These are phyloP conservation scores for Podosphaera aphanis DNA, from an alignment of 2,329 filamentous ascomycete genomes.

Conservation along the genomic window DNA sequence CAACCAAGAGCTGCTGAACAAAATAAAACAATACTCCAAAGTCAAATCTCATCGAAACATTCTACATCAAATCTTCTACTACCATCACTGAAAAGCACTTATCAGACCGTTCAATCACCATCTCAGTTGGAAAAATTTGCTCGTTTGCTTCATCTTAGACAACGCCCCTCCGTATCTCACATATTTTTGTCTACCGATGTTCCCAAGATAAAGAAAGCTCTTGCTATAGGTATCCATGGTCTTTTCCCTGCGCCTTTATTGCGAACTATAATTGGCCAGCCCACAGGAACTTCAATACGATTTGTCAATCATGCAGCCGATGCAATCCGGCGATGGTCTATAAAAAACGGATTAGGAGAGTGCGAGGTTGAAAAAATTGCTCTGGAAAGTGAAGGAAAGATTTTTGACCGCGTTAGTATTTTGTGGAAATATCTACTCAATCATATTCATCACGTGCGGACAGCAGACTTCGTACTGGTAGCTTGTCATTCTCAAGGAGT, in stretches of 20 bases:
- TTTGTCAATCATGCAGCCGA: conserved; percentile 75
- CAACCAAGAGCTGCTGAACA: not conserved
- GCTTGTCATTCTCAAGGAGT: conserved; percentile 92
- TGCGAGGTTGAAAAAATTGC: conserved; percentile 82
- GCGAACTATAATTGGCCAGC: conserved; percentile 78
- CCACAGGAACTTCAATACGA: conserved; percentile 80
- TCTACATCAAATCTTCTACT: conserved; percentile 36
- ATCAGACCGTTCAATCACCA: conserved; percentile 40
- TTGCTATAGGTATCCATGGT: conserved; percentile 86
- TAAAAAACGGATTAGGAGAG: conserved; percentile 46
- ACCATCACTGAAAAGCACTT: conserved; percentile 46
- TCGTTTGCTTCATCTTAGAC: conserved; percentile 30
- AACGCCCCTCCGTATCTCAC: conserved; percentile 38
- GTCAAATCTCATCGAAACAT: conserved; percentile 7
- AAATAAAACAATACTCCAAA: not conserved
- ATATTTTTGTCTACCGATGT: conserved; percentile 46
- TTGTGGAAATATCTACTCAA: conserved; percentile 87
- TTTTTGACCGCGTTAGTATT: conserved; percentile 69
- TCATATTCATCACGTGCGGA: conserved; percentile 75
- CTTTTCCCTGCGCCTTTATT: conserved; percentile 75
- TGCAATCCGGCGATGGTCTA: conserved; percentile 64
- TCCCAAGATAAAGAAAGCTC: conserved; percentile 56
- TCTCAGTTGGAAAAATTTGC: conserved; percentile 46
- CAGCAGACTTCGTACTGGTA: conserved; percentile 74
- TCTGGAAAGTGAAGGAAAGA: conserved; percentile 82